Evolutionary conservation across 306 rosid genomes (phyloP).

Genomic region (Comarum palustre): DNA sequence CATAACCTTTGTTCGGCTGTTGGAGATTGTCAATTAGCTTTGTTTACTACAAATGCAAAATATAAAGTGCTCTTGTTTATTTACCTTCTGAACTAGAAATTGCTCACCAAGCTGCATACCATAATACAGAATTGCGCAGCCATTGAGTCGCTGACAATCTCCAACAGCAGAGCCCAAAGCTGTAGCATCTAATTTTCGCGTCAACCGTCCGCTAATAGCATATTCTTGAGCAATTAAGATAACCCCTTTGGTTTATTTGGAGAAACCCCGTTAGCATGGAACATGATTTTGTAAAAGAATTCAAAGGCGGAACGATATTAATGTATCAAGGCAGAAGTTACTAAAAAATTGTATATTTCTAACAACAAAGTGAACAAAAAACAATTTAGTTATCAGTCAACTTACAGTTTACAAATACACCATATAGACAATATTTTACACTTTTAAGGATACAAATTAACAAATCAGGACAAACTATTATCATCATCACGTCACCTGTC

Average conservation of each 20-base stretch:
- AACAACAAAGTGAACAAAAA: too few relatives aligned
- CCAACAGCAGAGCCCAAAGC: conserved; percentile 80
- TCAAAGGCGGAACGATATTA: background rate
- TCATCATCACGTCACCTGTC: too few relatives aligned
- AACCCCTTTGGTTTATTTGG: conserved; percentile 53
- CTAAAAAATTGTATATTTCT: too few relatives aligned
- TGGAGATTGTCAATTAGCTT: too few relatives aligned
- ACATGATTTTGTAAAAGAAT: conserved; percentile 11
- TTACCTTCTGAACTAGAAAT: conserved; percentile 84
- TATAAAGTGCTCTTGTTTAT: background rate
- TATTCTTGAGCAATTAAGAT: conserved; percentile 96
- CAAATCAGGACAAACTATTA: too few relatives aligned
- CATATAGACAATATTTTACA: too few relatives aligned
- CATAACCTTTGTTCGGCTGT: too few relatives aligned
- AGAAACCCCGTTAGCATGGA: conserved; percentile 34
- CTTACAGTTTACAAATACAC: too few relatives aligned
- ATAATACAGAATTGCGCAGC: conserved; percentile 53
- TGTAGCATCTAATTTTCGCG: conserved; percentile 83
- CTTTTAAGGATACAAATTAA: too few relatives aligned
- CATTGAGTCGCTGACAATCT: conserved; percentile 74
- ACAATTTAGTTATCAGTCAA: too few relatives aligned
- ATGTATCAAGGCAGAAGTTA: conserved; percentile 9
- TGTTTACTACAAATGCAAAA: too few relatives aligned
- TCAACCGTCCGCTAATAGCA: conserved; percentile 73
- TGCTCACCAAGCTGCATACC: conserved; percentile 53